Percentiles rank a stretch among this genome's conserved stretches.
Conservation (phyloP, 2,329 filamentous ascomycete genomes). For the Phyllosticta citribraziliensis region DNA sequence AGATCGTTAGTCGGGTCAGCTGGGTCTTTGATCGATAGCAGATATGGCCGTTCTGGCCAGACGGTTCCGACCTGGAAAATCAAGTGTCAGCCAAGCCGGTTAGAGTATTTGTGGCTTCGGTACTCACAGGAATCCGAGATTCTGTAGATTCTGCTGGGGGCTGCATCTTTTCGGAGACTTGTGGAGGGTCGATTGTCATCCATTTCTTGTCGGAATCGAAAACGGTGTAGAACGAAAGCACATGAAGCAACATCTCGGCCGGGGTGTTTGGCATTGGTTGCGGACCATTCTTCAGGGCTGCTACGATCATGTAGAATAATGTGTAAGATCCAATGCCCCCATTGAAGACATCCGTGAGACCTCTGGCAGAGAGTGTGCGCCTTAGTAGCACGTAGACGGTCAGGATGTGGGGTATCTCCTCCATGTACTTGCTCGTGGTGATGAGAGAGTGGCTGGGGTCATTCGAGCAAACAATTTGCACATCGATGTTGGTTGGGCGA, state of each 20-base stretch:
- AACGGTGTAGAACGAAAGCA: conserved; percentile 41
- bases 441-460: conserved; percentile 31
- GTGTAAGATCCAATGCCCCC: conserved; percentile 46
- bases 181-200: conserved; percentile 40
- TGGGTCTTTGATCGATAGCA: conserved; percentile 50
- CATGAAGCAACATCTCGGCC: conserved; percentile 36
- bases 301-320: conserved; percentile 48
- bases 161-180: conserved; percentile 31
- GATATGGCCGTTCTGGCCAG: conserved; percentile 21
- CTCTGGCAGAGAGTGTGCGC: conserved; percentile 40
- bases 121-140: neutral
- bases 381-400: conserved; percentile 42
- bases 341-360: conserved; percentile 36
- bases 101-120: neutral
- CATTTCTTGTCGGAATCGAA: conserved; percentile 38
- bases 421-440: conserved; percentile 37
- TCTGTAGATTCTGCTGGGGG: neutral
- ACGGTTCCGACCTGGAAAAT: neutral
- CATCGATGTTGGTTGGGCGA: conserved; percentile 35
- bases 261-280: conserved; percentile 23
- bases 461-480: conserved; percentile 43
- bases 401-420: conserved; percentile 40
- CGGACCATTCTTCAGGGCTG: conserved; percentile 39
- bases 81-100: neutral
- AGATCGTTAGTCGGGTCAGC: conserved; percentile 49